Percentiles rank a stretch among this genome's conserved stretches.
phyloP scores from a whole-genome alignment of 108 stramenopile species.

The Skeletonema costatum region DNA sequence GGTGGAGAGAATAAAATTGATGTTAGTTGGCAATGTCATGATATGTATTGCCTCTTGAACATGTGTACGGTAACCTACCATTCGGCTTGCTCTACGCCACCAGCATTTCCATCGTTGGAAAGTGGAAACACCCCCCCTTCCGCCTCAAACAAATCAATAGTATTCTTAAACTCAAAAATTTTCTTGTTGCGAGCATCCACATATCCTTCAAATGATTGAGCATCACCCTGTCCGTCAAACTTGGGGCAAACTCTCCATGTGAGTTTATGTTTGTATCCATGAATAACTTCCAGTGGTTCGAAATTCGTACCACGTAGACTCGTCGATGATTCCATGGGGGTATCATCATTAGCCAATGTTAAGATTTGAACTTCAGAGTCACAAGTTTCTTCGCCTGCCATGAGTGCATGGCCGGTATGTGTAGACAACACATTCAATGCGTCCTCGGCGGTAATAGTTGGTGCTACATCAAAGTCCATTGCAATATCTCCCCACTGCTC shows the following conservation, averaged over 20 bases:
- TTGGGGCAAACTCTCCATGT: slow-evolving; percentile 24
- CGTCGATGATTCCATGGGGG: neutral
- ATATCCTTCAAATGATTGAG: slow-evolving; percentile 6
- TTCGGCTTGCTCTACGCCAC: slow-evolving; percentile 15
- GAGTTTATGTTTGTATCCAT: slow-evolving; percentile 12
- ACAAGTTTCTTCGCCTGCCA: neutral
- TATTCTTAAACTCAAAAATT: slow-evolving; percentile 13
- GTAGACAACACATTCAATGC: neutral
- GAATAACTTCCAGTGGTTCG: neutral
- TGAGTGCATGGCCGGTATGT: neutral
- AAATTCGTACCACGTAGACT: neutral
- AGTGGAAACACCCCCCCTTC: slow-evolving; percentile 22
- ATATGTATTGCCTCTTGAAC: neutral
- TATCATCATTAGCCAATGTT: neutral
- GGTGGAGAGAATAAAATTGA: neutral
- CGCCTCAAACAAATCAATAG: slow-evolving; percentile 26
- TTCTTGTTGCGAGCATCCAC: slow-evolving; percentile 15
- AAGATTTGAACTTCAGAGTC: slow-evolving; percentile 2
- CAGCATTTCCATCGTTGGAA: slow-evolving; percentile 15
- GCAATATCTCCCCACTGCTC: neutral
- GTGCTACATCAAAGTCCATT: neutral
- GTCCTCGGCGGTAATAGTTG: neutral
- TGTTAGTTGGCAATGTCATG: neutral
- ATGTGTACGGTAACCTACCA: neutral
- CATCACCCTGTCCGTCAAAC: slow-evolving; percentile 10